Percentiles rank a stretch among this genome's conserved stretches.
Conservation (phyloP, 2,329 filamentous ascomycete species). For the Fusarium nygamai region DNA sequence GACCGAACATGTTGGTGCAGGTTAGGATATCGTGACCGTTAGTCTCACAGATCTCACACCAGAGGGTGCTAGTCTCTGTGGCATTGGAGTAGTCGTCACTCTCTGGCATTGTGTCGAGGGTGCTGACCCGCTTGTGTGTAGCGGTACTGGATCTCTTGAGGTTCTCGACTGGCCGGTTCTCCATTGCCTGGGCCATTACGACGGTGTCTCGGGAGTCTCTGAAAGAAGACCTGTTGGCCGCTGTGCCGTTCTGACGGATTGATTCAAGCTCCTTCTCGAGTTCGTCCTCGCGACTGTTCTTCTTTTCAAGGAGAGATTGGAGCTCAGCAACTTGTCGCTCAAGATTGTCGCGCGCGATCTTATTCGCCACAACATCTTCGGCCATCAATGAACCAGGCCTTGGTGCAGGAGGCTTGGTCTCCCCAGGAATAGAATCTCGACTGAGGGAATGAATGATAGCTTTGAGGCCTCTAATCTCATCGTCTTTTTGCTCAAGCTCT, state of each 20-base stretch:
- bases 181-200: slow-evolving; percentile 63
- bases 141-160: slow-evolving; percentile 62
- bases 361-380: slow-evolving; percentile 45
- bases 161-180: slow-evolving; percentile 56
- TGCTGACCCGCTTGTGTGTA: slow-evolving; percentile 61
- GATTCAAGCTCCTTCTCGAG: slow-evolving; percentile 82
- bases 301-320: slow-evolving; percentile 76
- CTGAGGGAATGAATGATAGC: slow-evolving; percentile 97
- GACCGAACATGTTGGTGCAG: slow-evolving; percentile 88
- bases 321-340: slow-evolving; percentile 85
- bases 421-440: slow-evolving; percentile 69
- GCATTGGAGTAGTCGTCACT: slow-evolving; percentile 75
- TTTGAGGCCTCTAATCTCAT: slow-evolving; percentile 96
- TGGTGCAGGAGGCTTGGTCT: slow-evolving; percentile 46
- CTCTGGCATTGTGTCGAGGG: slow-evolving; percentile 75
- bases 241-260: slow-evolving; percentile 60
- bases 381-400: slow-evolving; percentile 50
- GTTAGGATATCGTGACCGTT: slow-evolving; percentile 92
- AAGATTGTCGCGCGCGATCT: slow-evolving; percentile 67
- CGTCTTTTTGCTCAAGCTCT: slow-evolving; percentile 92
- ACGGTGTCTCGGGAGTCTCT: slow-evolving; percentile 75
- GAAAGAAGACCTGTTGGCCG: slow-evolving; percentile 63
- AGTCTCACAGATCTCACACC: slow-evolving; percentile 97
- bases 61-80: slow-evolving; percentile 78
- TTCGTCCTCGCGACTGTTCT: slow-evolving; percentile 80